phyloP scores from a whole-genome alignment of 345 rosid genomes.

The Brassica incana region DNA sequence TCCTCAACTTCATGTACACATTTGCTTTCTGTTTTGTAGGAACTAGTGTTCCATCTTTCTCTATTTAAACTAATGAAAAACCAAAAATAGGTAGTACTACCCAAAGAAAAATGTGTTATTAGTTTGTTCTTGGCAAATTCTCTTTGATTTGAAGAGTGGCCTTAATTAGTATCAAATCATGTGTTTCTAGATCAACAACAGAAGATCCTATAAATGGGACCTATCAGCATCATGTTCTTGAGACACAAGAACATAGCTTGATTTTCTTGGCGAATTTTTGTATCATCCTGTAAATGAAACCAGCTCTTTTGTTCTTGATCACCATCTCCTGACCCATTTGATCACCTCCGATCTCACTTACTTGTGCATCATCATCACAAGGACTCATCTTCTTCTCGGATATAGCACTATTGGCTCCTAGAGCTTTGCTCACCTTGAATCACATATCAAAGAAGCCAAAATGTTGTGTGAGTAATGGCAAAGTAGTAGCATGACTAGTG shows the following conservation, averaged over 20 bases:
- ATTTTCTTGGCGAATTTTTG: background rate
- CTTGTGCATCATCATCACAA: background rate
- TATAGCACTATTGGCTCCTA: background rate
- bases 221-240: background rate
- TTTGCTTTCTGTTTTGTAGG: too few relatives aligned
- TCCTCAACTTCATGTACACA: too few relatives aligned
- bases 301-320: conserved; percentile 3
- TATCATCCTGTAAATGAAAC: conserved; percentile 12
- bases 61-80: too few relatives aligned
- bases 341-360: background rate
- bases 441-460: background rate
- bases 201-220: too few relatives aligned
- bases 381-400: background rate
- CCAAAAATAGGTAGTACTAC: too few relatives aligned
- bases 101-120: too few relatives aligned
- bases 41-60: too few relatives aligned
- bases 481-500: background rate
- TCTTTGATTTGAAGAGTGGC: too few relatives aligned
- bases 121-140: too few relatives aligned
- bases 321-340: background rate
- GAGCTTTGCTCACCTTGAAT: conserved; percentile 15
- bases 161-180: too few relatives aligned
- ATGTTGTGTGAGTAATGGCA: background rate
- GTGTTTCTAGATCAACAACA: too few relatives aligned
- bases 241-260: background rate